phyloP scores from a whole-genome alignment of 139 green algal genomes.

The Yamagishiella unicocca region DNA sequence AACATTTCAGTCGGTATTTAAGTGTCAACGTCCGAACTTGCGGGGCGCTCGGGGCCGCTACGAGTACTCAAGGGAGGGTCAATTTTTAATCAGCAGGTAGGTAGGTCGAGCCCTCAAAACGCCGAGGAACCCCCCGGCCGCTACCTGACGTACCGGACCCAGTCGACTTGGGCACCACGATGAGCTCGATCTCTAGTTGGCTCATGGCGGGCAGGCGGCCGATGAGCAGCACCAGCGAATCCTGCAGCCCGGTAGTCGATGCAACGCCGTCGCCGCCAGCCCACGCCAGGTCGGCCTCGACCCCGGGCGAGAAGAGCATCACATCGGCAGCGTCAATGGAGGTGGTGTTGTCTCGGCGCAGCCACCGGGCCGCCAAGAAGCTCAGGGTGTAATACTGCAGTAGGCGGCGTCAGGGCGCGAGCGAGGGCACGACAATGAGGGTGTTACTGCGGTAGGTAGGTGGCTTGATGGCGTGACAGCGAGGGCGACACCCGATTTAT shows the following conservation, averaged over 20 bases:
- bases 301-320: background rate
- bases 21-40: too few species aligned
- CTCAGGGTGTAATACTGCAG: background rate
- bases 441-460: background rate
- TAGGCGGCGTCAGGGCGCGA: background rate
- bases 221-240: background rate
- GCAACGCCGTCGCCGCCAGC: background rate
- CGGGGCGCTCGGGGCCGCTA: too few species aligned
- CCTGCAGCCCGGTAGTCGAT: background rate
- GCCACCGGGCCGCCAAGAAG: background rate
- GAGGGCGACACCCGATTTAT: too few species aligned
- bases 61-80: too few species aligned
- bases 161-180: background rate
- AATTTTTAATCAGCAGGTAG: too few species aligned
- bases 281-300: background rate
- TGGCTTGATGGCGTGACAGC: too few species aligned
- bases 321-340: background rate
- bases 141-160: background rate
- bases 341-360: background rate
- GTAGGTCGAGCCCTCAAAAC: too few species aligned
- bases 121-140: too few species aligned
- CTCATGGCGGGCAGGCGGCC: conserved; percentile 29
- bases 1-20: too few species aligned
- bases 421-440: background rate
- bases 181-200: background rate